Base-by-base conservation (phyloP, 140 eudicot genomes). In the Senecio squalidus region DNA sequence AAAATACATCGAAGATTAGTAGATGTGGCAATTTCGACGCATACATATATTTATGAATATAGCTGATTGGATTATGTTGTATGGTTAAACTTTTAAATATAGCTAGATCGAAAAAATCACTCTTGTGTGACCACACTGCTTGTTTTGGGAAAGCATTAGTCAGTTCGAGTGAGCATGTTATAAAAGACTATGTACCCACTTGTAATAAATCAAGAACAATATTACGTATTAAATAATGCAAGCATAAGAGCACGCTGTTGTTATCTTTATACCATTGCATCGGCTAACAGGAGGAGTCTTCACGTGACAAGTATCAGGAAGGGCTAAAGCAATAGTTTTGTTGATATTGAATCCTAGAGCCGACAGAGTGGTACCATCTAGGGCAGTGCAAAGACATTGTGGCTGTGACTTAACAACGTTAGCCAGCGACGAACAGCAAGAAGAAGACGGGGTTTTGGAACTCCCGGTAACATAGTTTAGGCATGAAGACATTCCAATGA, bases 401-500 rank as follows among this genome's bases (percentile, higher is more conserved):
- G 95, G 94, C 62, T 80, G 70, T 13, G 82, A 69, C 7, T 71
- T 43, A 13, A 83, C 95, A 5, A 86, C 93, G 10, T 58, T 65
- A 31, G 71, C 75, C 0, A 89, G 93, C 59, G 78, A 78, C 5
- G 81, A 34, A 62, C 95, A 89, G 58, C 97, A 90, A 13, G 70
- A 56, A 16, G 83, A 56, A 7, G 86, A 63, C n/a, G 94, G 94
- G 3, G 74, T 47, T 10, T 82, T 60, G 26, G 83, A 57, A 74
- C 75, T 86, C 21, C 95, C 94, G 0, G 79, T 64, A 28, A 85
- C 75, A 62, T 77, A 85, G 74, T 66, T 84, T 30, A 89, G 75
- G 79, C 97, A 89, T 0, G 94, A 84, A 4, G 95, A 73, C 89
- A 89, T 49, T 71, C 84, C 80, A 23, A 85, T 78, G 17, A 82